Conservation (phyloP, 345 rosid genomes). For the Cardamine chenopodiifolia region DNA sequence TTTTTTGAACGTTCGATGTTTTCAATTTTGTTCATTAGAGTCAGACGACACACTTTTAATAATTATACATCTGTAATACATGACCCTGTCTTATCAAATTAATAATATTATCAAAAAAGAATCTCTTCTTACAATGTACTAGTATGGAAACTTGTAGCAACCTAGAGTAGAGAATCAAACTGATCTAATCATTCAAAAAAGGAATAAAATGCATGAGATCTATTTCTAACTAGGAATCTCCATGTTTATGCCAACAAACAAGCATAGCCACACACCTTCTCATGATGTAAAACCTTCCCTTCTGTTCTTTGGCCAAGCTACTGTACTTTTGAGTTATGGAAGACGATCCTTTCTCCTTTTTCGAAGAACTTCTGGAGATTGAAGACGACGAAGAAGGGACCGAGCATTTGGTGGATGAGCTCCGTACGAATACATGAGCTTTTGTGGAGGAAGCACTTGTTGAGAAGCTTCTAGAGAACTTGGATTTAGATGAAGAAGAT, state of each 20-base stretch:
- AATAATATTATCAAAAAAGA: slow-evolving; percentile 37
- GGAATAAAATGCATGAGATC: slow-evolving; percentile 33
- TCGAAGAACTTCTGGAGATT: slow-evolving; percentile 53
- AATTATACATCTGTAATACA: slow-evolving; percentile 32
- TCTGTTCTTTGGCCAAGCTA: slow-evolving; percentile 90
- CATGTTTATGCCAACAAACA: slow-evolving; percentile 96
- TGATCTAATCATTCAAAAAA: slow-evolving; percentile 31
- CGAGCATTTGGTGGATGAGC: slow-evolving; percentile 58
- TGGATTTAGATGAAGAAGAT: slow-evolving; percentile 50
- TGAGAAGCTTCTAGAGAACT: slow-evolving; percentile 67
- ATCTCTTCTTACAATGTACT: slow-evolving; percentile 49
- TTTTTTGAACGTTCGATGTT: slow-evolving; percentile 41
- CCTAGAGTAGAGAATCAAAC: slow-evolving; percentile 42
- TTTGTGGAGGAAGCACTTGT: slow-evolving; percentile 71
- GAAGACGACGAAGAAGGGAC: slow-evolving; percentile 44
- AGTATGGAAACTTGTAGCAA: slow-evolving; percentile 48
- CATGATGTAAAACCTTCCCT: slow-evolving; percentile 94
- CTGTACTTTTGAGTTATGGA: slow-evolving; percentile 73
- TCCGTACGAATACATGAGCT: slow-evolving; percentile 52
- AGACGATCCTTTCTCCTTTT: slow-evolving; percentile 66
- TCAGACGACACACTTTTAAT: slow-evolving; percentile 22
- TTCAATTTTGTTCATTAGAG: slow-evolving; percentile 37
- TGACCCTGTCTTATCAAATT: slow-evolving; percentile 31
- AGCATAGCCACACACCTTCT: slow-evolving; percentile 98
- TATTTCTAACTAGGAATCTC: slow-evolving; percentile 48